Evolutionary conservation across 768 basidiomycete species (phyloP).

Genomic region (Rhodotorula taiwanensis): DNA sequence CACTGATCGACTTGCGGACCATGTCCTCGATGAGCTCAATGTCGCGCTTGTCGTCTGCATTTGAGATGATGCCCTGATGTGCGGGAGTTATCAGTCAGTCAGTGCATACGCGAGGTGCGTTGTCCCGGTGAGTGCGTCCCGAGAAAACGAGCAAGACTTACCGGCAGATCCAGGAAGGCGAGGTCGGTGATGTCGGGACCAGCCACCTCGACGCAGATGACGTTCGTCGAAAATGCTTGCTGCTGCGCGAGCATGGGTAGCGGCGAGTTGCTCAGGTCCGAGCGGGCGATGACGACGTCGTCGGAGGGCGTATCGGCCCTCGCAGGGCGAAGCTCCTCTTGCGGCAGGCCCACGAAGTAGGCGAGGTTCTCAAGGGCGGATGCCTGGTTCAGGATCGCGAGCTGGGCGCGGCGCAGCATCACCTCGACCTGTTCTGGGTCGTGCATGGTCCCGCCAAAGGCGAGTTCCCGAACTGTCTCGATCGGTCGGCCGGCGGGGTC

Average conservation of each 20-base stretch:
- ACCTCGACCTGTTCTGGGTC: slow-evolving; percentile 52
- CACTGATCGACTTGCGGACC: slow-evolving; percentile 50
- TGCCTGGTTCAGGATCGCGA: slow-evolving; percentile 52
- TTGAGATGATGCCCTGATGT: slow-evolving; percentile 52
- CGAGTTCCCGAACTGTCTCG: slow-evolving; percentile 39
- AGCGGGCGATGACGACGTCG: background rate
- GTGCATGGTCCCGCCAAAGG: slow-evolving; percentile 50
- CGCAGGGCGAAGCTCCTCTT: too few species aligned
- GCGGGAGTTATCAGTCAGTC: background rate
- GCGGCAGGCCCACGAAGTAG: slow-evolving; percentile 27
- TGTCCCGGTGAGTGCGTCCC: too few species aligned
- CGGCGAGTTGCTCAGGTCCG: slow-evolving; percentile 33
- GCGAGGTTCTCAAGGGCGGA: slow-evolving; percentile 1
- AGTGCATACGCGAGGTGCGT: background rate
- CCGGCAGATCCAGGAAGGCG: slow-evolving; percentile 43
- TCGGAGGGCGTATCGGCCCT: slow-evolving; percentile 6
- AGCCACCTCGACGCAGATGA: slow-evolving; percentile 50
- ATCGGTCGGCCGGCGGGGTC: slow-evolving; percentile 44
- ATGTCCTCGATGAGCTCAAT: slow-evolving; percentile 50
- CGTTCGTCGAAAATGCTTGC: slow-evolving; percentile 49
- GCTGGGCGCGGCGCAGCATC: slow-evolving; percentile 57
- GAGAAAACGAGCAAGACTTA: background rate
- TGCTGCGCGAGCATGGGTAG: too few species aligned
- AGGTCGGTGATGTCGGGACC: slow-evolving; percentile 48
- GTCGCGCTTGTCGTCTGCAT: slow-evolving; percentile 47